Percentiles rank a stretch among this genome's conserved stretches.
phyloP scores from a whole-genome alignment of 2,329 filamentous ascomycete genomes.

The Scedosporium dehoogii region DNA sequence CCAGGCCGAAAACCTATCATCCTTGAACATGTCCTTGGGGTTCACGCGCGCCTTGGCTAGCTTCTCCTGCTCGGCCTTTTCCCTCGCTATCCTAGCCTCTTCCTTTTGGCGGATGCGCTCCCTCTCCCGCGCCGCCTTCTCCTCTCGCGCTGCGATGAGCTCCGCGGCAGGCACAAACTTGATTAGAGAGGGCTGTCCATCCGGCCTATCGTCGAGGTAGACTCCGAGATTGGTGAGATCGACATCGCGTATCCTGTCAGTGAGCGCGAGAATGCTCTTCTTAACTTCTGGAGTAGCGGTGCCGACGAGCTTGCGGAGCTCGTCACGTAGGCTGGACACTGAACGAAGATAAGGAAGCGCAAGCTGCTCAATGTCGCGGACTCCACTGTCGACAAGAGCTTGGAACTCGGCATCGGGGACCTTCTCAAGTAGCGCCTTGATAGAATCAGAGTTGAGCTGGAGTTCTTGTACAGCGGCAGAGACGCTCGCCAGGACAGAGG shows the following conservation, averaged over 20 bases:
- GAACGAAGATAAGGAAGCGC: conserved; percentile 45
- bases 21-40: conserved; percentile 47
- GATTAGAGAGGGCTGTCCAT: conserved; percentile 60
- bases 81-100: conserved; percentile 38
- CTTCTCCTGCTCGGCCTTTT: conserved; percentile 42
- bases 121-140: conserved; percentile 49
- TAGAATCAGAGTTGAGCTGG: conserved; percentile 35
- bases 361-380: conserved; percentile 41
- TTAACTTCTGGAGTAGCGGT: conserved; percentile 39
- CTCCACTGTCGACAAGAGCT: conserved; percentile 31
- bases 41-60: conserved; percentile 44
- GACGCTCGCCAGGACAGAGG: conserved; percentile 32
- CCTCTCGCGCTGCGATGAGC: conserved; percentile 47
- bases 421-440: conserved; percentile 31
- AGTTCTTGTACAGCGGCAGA: conserved; percentile 35
- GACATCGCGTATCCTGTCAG: conserved; percentile 70
- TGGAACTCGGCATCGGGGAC: conserved; percentile 37
- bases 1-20: conserved; percentile 62
- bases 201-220: conserved; percentile 76
- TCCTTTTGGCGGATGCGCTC: conserved; percentile 49
- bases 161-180: conserved; percentile 50
- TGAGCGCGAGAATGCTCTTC: conserved; percentile 65
- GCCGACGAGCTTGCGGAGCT: conserved; percentile 46
- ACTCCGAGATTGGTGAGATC: conserved; percentile 75
- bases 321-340: conserved; percentile 48